Evolutionary conservation across 768 basidiomycete species (phyloP).

Genomic region (Rhodotorula paludigena): DNA sequence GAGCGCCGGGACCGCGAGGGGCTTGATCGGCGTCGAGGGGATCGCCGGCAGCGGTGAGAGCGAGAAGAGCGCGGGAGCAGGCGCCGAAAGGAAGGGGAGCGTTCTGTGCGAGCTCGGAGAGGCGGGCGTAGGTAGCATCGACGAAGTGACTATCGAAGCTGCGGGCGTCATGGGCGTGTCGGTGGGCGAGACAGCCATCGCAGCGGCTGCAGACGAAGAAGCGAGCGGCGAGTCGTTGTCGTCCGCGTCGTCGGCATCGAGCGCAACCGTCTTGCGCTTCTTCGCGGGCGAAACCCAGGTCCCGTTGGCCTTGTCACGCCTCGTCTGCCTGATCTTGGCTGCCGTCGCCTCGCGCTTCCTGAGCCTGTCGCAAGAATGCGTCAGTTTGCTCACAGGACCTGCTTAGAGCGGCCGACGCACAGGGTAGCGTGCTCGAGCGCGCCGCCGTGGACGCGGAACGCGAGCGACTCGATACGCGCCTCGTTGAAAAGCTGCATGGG

Average conservation of each 20-base stretch:
- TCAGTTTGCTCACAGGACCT: not conserved
- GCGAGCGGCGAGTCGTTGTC: not conserved
- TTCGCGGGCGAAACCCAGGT: not conserved
- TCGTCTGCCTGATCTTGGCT: not conserved
- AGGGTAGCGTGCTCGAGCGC: not conserved
- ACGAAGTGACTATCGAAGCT: too few species aligned
- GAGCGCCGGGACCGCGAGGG: too few species aligned
- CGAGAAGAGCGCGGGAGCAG: too few species aligned
- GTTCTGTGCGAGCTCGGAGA: too few species aligned
- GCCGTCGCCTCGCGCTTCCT: not conserved
- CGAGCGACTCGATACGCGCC: conserved; percentile 17
- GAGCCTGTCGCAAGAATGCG: not conserved
- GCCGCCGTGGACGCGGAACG: conserved; percentile 20
- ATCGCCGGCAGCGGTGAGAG: too few species aligned
- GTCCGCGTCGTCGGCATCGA: not conserved
- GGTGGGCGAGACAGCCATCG: too few species aligned
- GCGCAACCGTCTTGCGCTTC: not conserved
- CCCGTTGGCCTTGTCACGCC: not conserved
- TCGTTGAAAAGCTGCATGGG: conserved; percentile 19
- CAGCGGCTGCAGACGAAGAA: too few species aligned
- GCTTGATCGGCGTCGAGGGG: too few species aligned
- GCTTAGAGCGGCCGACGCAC: not conserved
- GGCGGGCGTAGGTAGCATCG: too few species aligned
- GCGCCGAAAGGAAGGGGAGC: too few species aligned
- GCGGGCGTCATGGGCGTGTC: too few species aligned